Percentiles rank a stretch among this genome's conserved stretches.
These are phyloP conservation scores for Ajuga reptans DNA, from an alignment of 305 asterid species.

Conservation along the genomic window DNA sequence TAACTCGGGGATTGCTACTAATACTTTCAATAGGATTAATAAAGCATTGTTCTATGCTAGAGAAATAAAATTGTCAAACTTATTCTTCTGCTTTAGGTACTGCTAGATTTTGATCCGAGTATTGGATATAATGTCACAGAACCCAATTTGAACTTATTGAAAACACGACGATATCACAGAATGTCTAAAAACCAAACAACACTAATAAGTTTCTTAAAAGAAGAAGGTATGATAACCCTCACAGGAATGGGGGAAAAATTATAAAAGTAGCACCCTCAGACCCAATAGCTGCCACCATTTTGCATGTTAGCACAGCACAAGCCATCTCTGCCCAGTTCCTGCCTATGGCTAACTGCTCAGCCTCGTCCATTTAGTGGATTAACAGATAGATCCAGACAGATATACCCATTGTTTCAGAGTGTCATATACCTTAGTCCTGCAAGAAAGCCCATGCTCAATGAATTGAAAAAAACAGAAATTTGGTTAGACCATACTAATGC, in stretches of 20 bases:
- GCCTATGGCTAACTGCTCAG: not conserved
- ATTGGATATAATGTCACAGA: not conserved
- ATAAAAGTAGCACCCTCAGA: not conserved
- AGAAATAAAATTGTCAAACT: not conserved
- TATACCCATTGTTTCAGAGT: not conserved
- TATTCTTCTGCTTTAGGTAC: not conserved
- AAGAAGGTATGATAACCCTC: not conserved
- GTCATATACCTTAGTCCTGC: not conserved
- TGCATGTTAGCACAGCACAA: not conserved
- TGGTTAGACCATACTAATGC: not conserved
- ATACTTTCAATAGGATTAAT: not conserved
- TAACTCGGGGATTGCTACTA: slow-evolving; percentile 18
- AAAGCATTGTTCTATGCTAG: not conserved
- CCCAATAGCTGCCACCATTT: slow-evolving; percentile 4
- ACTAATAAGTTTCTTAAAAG: not conserved
- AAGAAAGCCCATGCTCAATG: not conserved
- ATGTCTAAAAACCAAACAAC: not conserved
- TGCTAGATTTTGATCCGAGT: not conserved
- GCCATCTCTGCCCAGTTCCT: not conserved
- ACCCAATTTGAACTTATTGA: not conserved
- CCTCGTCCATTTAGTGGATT: not conserved
- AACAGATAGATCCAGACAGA: not conserved
- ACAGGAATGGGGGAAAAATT: not conserved
- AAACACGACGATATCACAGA: not conserved
- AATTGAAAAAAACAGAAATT: not conserved